phyloP scores from a whole-genome alignment of 1,284 basidiomycete genomes.

The Tilletia setariae region DNA sequence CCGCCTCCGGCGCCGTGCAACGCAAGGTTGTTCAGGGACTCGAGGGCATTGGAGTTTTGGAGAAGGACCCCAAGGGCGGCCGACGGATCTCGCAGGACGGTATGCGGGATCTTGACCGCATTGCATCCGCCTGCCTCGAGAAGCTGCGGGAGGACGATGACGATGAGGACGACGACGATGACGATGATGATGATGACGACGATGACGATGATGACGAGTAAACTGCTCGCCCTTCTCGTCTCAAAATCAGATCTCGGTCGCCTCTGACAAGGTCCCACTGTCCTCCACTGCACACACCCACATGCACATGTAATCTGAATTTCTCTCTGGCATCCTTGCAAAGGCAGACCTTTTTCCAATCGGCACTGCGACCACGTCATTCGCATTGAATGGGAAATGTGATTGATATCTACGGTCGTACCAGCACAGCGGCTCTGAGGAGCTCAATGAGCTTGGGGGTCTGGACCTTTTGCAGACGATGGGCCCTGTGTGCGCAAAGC shows the following conservation, averaged over 20 bases:
- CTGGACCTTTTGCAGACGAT: slow-evolving; percentile 10
- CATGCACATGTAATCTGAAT: slow-evolving; percentile 14
- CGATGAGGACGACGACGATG: slow-evolving; percentile 82
- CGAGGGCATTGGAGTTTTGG: slow-evolving; percentile 97
- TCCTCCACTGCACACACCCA: not conserved
- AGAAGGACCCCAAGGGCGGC: slow-evolving; percentile 85
- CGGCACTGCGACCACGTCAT: not conserved
- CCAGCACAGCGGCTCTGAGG: not conserved
- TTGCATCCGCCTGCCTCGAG: slow-evolving; percentile 94
- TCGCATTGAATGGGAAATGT: not conserved
- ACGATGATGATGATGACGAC: slow-evolving; percentile 60
- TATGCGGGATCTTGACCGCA: slow-evolving; percentile 93
- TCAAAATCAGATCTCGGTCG: not conserved
- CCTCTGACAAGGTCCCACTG: not conserved
- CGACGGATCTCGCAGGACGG: slow-evolving; percentile 96
- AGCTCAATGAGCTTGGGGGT: slow-evolving; percentile 2
- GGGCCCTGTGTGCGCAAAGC: slow-evolving; percentile 1
- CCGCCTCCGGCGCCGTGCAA: slow-evolving; percentile 69
- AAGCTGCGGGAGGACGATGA: slow-evolving; percentile 76
- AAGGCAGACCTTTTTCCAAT: not conserved
- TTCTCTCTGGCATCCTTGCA: not conserved
- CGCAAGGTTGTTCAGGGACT: slow-evolving; percentile 80
- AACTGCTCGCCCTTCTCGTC: slow-evolving; percentile 21
- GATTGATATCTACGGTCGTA: not conserved
- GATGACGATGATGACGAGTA: slow-evolving; percentile 52